Base-by-base conservation (phyloP, 2,329 filamentous ascomycete genomes). In the Metarhizium robertsii region DNA sequence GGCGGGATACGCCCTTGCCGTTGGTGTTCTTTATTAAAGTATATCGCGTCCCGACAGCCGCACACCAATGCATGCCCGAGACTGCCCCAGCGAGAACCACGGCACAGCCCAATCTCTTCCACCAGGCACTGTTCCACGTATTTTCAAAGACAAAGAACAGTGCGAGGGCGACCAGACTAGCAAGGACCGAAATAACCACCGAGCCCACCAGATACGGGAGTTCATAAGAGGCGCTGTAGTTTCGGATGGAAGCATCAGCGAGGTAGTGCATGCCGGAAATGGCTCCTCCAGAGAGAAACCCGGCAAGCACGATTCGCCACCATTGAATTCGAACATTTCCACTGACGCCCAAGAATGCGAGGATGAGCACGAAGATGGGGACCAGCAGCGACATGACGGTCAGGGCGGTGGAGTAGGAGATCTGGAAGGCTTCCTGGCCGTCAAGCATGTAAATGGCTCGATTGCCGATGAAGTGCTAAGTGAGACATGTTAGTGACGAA, bases 231-330 rank as follows among this genome's bases (percentile, higher is more conserved):
- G 87, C 84, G 8, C 66, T 69, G 66, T 92, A 95, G 67, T 94
- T 92, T 38, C 78, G 77, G 57, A 92, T 90, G 48, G 88, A 89
- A 29, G 86, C 80, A 66, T 94, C 90, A 18, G 88, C 88, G 18
- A 92, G 75, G 64, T 92, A 94, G 68, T 94, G 88, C 89, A 94
- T 92, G 42, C 86, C 87, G 56, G 86, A 89, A 52, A 92, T 85
- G 36, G 88, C 85, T 2, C 83, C 75, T n/a, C 90, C 90, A 1
- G 87, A 85, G 45, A 91, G 75, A 1, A 81, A 65, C 3, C 89
- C 88, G 10, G 86, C 85, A 6, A 82, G 64, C 4, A 77, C 65
- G 14, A 87, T 77, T 20, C 83, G 79, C 67, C 78, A 70, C 69
- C 79, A 79, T 30, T 76, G 78, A 13, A 85, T 75, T 32, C 67